Percentiles rank a stretch among this genome's conserved stretches.
These are phyloP conservation scores for Bremia lactucae DNA, from an alignment of 352 stramenopile genomes.

Conservation along the genomic window DNA sequence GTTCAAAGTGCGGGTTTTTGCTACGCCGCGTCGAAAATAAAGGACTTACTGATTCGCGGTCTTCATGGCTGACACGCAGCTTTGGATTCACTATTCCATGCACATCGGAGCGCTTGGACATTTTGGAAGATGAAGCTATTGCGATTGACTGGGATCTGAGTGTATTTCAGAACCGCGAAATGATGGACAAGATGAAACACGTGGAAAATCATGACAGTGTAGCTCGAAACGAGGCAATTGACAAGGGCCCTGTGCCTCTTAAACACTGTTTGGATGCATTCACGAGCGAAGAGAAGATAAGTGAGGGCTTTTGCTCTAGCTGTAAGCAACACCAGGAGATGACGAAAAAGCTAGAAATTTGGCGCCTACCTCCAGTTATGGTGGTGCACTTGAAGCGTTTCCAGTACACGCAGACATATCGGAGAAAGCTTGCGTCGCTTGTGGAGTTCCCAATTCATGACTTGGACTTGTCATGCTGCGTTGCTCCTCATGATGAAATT, in stretches of 20 bases:
- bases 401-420: slow-evolving; percentile 92
- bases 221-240: slow-evolving; percentile 75
- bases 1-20: slow-evolving; percentile 59
- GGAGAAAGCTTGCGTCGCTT: slow-evolving; percentile 79
- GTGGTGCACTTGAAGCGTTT: slow-evolving; percentile 99
- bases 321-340: slow-evolving; percentile 93
- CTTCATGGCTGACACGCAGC: slow-evolving; percentile 64
- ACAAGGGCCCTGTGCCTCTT: slow-evolving; percentile 80
- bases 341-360: slow-evolving; percentile 98
- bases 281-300: slow-evolving; percentile 81
- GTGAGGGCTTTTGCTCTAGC: slow-evolving; percentile 92
- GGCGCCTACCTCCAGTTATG: slow-evolving; percentile 93
- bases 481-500: slow-evolving; percentile 74
- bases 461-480: slow-evolving; percentile 88
- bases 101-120: slow-evolving; percentile 56
- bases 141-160: slow-evolving; percentile 80
- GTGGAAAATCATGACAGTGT: slow-evolving; percentile 73
- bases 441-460: slow-evolving; percentile 94
- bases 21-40: slow-evolving; percentile 78
- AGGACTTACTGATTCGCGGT: slow-evolving; percentile 67
- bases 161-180: slow-evolving; percentile 74
- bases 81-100: slow-evolving; percentile 79
- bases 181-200: slow-evolving; percentile 81
- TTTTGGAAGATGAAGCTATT: slow-evolving; percentile 81
- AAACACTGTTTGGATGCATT: slow-evolving; percentile 78